A percentile compares a stretch with the other conserved stretches of the same genome.
phyloP scores from a whole-genome alignment of 495 filamentous ascomycete genomes.

The Penicillium dipodomyicola region DNA sequence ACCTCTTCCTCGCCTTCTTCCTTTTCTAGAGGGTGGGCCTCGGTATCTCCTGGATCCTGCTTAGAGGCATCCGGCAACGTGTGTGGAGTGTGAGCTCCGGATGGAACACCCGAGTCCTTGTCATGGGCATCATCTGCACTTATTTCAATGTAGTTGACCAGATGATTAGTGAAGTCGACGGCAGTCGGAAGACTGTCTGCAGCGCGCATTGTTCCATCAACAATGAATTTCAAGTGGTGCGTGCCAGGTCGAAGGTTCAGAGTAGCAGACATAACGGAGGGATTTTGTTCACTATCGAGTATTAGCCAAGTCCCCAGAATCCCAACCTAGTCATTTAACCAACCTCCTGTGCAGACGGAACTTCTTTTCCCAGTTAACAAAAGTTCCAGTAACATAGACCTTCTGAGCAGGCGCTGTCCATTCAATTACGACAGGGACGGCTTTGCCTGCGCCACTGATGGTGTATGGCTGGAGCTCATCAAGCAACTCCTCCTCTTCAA shows the following conservation, averaged over 20 bases:
- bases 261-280: slow-evolving; percentile 64
- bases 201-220: slow-evolving; percentile 87
- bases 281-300: slow-evolving; percentile 34
- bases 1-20: slow-evolving; percentile 50
- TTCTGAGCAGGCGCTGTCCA: slow-evolving; percentile 79
- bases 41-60: slow-evolving; percentile 36
- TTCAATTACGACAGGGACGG: slow-evolving; percentile 75
- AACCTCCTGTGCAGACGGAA: slow-evolving; percentile 81
- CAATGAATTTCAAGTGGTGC: slow-evolving; percentile 94
- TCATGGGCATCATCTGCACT: slow-evolving; percentile 64
- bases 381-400: slow-evolving; percentile 95
- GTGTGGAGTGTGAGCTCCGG: slow-evolving; percentile 47
- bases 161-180: slow-evolving; percentile 92
- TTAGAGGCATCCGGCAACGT: slow-evolving; percentile 39
- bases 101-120: slow-evolving; percentile 28
- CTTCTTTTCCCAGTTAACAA: slow-evolving; percentile 93
- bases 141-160: slow-evolving; percentile 97
- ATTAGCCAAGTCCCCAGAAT: slow-evolving; percentile 11
- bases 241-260: slow-evolving; percentile 86
- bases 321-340: slow-evolving; percentile 3
- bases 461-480: slow-evolving; percentile 65
- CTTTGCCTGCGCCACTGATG: slow-evolving; percentile 50
- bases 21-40: slow-evolving; percentile 41
- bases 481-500: slow-evolving; percentile 75
- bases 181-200: slow-evolving; percentile 86